Conservation (phyloP, 345 rosid genomes). For the Geranium brycei region DNA sequence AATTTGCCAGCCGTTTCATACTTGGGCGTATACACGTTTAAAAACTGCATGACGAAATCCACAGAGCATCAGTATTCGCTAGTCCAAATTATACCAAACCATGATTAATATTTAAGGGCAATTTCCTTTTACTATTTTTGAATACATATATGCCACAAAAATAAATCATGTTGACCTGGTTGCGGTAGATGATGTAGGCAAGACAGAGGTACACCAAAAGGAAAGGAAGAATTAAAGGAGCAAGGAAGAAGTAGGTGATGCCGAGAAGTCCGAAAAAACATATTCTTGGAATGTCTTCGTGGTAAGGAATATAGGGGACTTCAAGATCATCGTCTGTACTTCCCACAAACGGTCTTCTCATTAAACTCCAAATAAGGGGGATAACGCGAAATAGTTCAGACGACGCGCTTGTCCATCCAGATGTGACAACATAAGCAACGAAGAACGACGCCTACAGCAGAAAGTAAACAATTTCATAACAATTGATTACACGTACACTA, state of each 20-base stretch:
- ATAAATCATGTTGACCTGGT: slow-evolving; percentile 44
- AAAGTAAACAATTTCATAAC: neutral
- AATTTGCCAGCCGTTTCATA: slow-evolving; percentile 85
- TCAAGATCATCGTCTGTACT: slow-evolving; percentile 41
- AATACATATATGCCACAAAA: no score
- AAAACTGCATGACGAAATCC: slow-evolving; percentile 39
- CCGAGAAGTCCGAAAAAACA: slow-evolving; percentile 90
- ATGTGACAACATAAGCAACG: slow-evolving; percentile 85
- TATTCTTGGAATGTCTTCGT: slow-evolving; percentile 70
- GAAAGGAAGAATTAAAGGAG: slow-evolving; percentile 89
- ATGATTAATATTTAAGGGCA: no score
- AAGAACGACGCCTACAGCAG: slow-evolving; percentile 73
- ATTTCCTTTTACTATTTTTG: no score
- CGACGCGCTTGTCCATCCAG: slow-evolving; percentile 86
- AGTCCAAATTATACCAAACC: neutral
- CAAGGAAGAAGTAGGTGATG: slow-evolving; percentile 78
- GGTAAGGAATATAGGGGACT: slow-evolving; percentile 65
- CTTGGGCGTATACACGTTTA: slow-evolving; percentile 71
- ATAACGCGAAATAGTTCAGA: slow-evolving; percentile 76
- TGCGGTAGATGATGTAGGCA: slow-evolving; percentile 65
- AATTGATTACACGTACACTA: neutral
- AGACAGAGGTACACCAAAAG: slow-evolving; percentile 71
- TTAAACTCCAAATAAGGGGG: slow-evolving; percentile 48
- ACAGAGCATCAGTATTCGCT: neutral
- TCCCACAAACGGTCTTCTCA: slow-evolving; percentile 39